Evolutionary conservation across 2,329 filamentous ascomycete genomes (phyloP).

Genomic region (Exophiala viscosa): DNA sequence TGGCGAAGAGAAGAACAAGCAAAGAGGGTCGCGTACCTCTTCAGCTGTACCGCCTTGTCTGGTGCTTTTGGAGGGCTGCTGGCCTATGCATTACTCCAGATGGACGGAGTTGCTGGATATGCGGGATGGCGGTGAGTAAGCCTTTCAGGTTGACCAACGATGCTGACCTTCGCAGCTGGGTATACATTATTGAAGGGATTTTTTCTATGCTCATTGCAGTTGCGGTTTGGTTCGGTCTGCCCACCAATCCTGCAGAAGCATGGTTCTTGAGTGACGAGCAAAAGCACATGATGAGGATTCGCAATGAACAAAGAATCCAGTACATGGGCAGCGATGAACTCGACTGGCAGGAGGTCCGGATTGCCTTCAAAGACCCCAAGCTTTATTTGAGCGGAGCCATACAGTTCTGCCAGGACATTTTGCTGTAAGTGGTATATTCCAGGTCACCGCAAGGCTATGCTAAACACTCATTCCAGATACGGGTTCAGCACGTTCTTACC

Average conservation of each 20-base stretch:
- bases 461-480: too few species aligned
- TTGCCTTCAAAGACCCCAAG: slow-evolving; percentile 13
- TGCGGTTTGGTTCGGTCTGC: slow-evolving; percentile 37
- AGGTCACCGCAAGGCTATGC: too few species aligned
- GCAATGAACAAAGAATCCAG: slow-evolving; percentile 43
- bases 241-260: slow-evolving; percentile 17
- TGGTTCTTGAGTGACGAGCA: slow-evolving; percentile 43
- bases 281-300: slow-evolving; percentile 49
- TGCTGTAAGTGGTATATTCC: slow-evolving; percentile 41
- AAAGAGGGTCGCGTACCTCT: slow-evolving; percentile 57
- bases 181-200: slow-evolving; percentile 27
- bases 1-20: slow-evolving; percentile 43
- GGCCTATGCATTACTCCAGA: slow-evolving; percentile 19
- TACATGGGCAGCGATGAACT: slow-evolving; percentile 53
- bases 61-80: slow-evolving; percentile 41
- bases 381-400: slow-evolving; percentile 34
- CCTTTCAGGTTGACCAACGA: slow-evolving; percentile 1
- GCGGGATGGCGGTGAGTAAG: slow-evolving; percentile 19
- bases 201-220: slow-evolving; percentile 41
- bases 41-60: slow-evolving; percentile 44
- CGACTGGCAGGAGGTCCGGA: slow-evolving; percentile 39
- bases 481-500: slow-evolving; percentile 59
- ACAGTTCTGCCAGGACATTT: slow-evolving; percentile 52
- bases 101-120: slow-evolving; percentile 19
- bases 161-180: slow-evolving; percentile 31